A percentile compares a stretch with the other conserved stretches of the same genome.
These are phyloP conservation scores for Albizia julibrissin DNA, from an alignment of 306 rosid genomes.

Conservation along the genomic window DNA sequence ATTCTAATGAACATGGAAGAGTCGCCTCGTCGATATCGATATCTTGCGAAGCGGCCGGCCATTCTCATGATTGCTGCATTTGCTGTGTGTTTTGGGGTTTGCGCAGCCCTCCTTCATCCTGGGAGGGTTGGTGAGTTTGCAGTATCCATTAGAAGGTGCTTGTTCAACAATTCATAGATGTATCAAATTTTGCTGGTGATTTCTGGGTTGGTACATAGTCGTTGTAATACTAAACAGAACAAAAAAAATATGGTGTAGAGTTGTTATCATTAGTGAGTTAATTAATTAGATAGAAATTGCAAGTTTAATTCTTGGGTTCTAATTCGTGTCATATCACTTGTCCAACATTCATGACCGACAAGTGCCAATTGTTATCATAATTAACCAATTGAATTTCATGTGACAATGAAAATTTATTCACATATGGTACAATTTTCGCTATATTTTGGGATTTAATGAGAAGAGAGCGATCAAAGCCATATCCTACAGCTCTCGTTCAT, in stretches of 20 bases:
- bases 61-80: conserved; percentile 53
- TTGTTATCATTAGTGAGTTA: conserved; percentile 1
- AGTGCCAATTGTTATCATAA: neutral
- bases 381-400: neutral
- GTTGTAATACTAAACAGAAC: conserved; percentile 44
- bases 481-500: neutral
- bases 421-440: neutral
- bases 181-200: conserved; percentile 14
- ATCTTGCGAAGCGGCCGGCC: conserved; percentile 45
- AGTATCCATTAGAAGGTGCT: conserved; percentile 76
- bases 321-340: neutral
- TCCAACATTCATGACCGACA: neutral
- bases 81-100: conserved; percentile 74
- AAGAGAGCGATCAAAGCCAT: neutral
- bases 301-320: conserved; percentile 27
- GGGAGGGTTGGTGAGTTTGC: conserved; percentile 76
- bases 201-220: conserved; percentile 40
- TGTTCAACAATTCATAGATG: conserved; percentile 46
- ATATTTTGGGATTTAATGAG: neutral
- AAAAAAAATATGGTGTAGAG: neutral
- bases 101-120: conserved; percentile 77
- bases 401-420: too few relatives aligned
- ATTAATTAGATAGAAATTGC: neutral
- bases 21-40: conserved; percentile 40
- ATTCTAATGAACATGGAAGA: conserved; percentile 48